A percentile compares a stretch with the other conserved stretches of the same genome.
phyloP scores from a whole-genome alignment of 2,329 filamentous ascomycete species.

The Albophoma yamanashiensis region DNA sequence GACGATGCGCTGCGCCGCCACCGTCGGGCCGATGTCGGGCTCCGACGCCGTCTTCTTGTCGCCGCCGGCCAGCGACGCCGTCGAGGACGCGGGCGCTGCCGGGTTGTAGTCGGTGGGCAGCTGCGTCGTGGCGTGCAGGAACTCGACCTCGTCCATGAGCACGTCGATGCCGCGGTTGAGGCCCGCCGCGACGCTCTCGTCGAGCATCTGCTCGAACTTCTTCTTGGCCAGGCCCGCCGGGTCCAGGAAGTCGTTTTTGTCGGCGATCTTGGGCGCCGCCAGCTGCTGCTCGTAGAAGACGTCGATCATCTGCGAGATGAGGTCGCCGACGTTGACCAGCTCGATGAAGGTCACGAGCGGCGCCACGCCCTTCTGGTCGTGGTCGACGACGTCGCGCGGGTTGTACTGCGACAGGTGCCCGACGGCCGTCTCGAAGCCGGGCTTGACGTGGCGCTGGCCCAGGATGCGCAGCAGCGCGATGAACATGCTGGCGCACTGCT shows the following conservation, averaged over 20 bases:
- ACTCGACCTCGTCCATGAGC: constrained; percentile 96
- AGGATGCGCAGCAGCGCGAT: constrained; percentile 74
- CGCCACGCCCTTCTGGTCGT: constrained; percentile 66
- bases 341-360: constrained; percentile 94
- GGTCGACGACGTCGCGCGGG: constrained; percentile 67
- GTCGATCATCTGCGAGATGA: constrained; percentile 98
- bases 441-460: constrained; percentile 76
- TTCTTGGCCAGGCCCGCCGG: constrained; percentile 92
- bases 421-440: constrained; percentile 90
- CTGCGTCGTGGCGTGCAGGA: constrained; percentile 83
- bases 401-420: constrained; percentile 86
- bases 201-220: constrained; percentile 96
- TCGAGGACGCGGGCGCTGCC: constrained; percentile 27
- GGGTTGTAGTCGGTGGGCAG: constrained; percentile 86
- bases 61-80: constrained; percentile 14
- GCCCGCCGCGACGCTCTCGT: constrained; percentile 90
- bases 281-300: constrained; percentile 98
- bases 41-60: constrained; percentile 18
- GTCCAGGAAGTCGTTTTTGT: constrained; percentile 90
- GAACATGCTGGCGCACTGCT: constrained; percentile 86
- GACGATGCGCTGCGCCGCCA: constrained; percentile 70
- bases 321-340: constrained; percentile 92
- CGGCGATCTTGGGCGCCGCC: constrained; percentile 67
- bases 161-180: constrained; percentile 97
- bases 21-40: constrained; percentile 54